Evolutionary conservation across 495 filamentous ascomycete species (phyloP), one percentile per base, ranked within the genome.

Genomic region (Thozetella sp.): DNA sequence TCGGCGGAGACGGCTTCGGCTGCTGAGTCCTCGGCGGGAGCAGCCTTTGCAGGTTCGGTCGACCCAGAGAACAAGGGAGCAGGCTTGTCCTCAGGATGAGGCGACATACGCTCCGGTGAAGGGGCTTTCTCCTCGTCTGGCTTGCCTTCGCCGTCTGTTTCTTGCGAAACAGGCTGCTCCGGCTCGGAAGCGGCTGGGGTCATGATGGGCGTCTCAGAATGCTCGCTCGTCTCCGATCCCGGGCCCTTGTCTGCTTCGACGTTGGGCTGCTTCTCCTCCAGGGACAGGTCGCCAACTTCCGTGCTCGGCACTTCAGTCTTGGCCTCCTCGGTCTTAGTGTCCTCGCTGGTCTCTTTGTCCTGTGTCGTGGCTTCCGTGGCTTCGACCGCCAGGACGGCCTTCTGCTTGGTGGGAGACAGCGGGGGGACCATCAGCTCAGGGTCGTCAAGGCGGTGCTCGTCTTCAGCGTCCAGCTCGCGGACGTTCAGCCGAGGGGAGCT

Each of bases 31-130:
- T 34, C 48, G 45, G 25, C 22, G 24, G 11, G 2, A 20, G 37
- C 26, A 6, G 45, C 3, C 12, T 56, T 53, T 6, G 23, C 23
- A 20, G 57, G 1, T n/a, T 30, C n/a, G 6, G 1, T 52, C 30
- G 65, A 63, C 37, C 64, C 67, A 4, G 77, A 71, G 69, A 91
- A 92, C 12, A 93, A 72, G 23, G 90, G 89, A 1, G 87, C 78
- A 0, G 90, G 90, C 24, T 84, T 85, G 59, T 91, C 89, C 51
- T 90, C 87, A 2, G 88, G 76, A 51, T 84, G 81, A 9, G 84
- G 76, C 11, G 84, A 81, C 25, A 86, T 51, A 1, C 25, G 59
- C 27, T 62, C 64, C 1, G 25, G 2, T 1, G 54, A 15, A 10
- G 48, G 20, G 1, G 51, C 24, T 30, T 59, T 59, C 52, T 56